These are phyloP conservation scores for Xylaria digitata DNA, from an alignment of 2,329 filamentous ascomycete genomes.

Conservation along the genomic window DNA sequence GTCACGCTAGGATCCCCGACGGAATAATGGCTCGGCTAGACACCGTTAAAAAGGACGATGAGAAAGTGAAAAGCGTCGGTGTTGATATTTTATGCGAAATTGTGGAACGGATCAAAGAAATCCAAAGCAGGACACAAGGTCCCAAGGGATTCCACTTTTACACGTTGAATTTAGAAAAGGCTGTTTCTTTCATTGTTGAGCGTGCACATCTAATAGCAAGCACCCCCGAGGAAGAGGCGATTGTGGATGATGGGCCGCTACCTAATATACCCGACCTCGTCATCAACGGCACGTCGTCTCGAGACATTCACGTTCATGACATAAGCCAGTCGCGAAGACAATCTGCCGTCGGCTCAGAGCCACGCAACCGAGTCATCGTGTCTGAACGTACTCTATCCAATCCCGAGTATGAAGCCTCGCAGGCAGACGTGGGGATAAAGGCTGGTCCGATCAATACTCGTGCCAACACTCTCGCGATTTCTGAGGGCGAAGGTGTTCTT, in stretches of 20 bases:
- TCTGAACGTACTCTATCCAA: slow-evolving; percentile 69
- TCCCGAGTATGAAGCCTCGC: slow-evolving; percentile 76
- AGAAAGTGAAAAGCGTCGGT: slow-evolving; percentile 81
- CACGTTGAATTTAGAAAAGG: slow-evolving; percentile 95
- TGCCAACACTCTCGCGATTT: slow-evolving; percentile 89
- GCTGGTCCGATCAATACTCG: slow-evolving; percentile 79
- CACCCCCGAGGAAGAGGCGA: slow-evolving; percentile 62
- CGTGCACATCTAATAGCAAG: slow-evolving; percentile 79
- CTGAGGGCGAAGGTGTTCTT: slow-evolving; percentile 88
- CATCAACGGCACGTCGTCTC: slow-evolving; percentile 61
- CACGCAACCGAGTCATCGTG: slow-evolving; percentile 88
- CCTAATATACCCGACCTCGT: slow-evolving; percentile 59
- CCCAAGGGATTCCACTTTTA: slow-evolving; percentile 95
- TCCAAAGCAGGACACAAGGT: slow-evolving; percentile 66
- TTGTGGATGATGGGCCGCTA: slow-evolving; percentile 59
- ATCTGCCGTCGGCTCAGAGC: slow-evolving; percentile 84
- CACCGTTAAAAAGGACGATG: slow-evolving; percentile 80
- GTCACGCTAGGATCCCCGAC: slow-evolving; percentile 84
- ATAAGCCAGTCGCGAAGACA: slow-evolving; percentile 64
- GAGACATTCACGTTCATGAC: slow-evolving; percentile 47
- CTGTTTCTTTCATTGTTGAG: slow-evolving; percentile 92
- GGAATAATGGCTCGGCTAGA: slow-evolving; percentile 77
- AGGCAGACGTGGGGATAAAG: slow-evolving; percentile 81
- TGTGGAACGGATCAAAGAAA: slow-evolving; percentile 78
- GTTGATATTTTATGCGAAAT: slow-evolving; percentile 88